Evolutionary conservation across 2,329 filamentous ascomycete species (phyloP).

Genomic region (Fusarium tjaetaba): DNA sequence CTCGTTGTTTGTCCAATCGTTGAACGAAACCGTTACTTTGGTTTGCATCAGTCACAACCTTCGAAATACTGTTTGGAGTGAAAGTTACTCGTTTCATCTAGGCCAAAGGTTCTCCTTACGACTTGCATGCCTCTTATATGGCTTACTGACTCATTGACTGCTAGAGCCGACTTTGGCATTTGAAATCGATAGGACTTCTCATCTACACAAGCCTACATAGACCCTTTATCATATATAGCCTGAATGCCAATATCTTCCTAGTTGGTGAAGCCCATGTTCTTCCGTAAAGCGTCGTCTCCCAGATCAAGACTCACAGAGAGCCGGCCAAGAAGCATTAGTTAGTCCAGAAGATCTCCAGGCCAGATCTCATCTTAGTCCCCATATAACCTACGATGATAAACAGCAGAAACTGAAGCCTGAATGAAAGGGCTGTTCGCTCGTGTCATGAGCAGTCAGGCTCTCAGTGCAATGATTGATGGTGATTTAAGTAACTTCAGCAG

Average conservation of each 20-base stretch:
- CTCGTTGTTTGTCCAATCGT: neutral
- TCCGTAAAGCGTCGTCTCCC: too few relatives aligned
- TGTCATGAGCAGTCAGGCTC: neutral
- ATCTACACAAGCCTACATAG: neutral
- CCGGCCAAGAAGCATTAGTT: neutral
- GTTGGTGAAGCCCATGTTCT: neutral
- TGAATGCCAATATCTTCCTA: neutral
- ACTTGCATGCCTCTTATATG: neutral
- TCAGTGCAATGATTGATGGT: neutral
- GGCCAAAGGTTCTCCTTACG: neutral
- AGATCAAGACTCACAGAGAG: neutral
- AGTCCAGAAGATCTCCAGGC: neutral
- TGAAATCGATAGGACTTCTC: neutral
- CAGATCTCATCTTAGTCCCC: neutral
- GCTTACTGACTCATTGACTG: neutral
- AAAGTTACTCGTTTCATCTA: neutral
- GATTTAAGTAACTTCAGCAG: neutral
- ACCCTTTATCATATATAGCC: too few relatives aligned
- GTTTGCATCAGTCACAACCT: neutral
- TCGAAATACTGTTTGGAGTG: neutral
- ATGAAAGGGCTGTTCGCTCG: rapidly evolving
- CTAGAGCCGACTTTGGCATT: neutral
- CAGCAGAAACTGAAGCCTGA: neutral
- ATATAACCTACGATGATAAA: neutral
- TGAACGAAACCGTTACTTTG: neutral